Conservation (phyloP, 306 rosid species). For the Vigna mungo region DNA sequence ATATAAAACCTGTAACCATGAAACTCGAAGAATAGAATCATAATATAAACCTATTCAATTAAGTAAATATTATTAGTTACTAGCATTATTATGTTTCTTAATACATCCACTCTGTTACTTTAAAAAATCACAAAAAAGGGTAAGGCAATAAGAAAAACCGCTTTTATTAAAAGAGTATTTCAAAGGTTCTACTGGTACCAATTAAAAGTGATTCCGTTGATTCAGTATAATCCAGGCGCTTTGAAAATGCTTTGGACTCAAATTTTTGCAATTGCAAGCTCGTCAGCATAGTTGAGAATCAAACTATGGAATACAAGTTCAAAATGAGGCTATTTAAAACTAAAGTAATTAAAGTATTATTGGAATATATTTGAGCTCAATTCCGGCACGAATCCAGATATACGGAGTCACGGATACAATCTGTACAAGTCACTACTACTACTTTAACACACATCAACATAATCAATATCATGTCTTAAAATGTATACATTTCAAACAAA, state of each 20-base stretch:
- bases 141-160: too few species aligned
- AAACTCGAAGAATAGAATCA: not conserved
- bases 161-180: too few species aligned
- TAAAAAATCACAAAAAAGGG: too few species aligned
- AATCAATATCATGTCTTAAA: constrained; percentile 36
- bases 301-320: not conserved
- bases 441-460: constrained; percentile 19
- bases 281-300: too few species aligned
- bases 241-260: too few species aligned
- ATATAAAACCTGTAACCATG: not conserved
- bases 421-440: constrained; percentile 33
- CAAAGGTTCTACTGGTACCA: too few species aligned
- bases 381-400: constrained; percentile 16
- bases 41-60: not conserved
- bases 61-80: not conserved
- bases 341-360: constrained; percentile 31
- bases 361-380: constrained; percentile 26
- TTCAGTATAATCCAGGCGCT: too few species aligned
- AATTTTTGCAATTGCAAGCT: too few species aligned
- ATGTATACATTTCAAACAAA: constrained; percentile 40
- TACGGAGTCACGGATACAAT: constrained; percentile 34
- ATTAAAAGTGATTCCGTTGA: too few species aligned
- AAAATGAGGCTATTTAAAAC: constrained; percentile 16
- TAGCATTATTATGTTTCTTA: too few species aligned
- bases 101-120: too few species aligned